Evolutionary conservation across 2,329 filamentous ascomycete genomes (phyloP).

Genomic region (Botrytis fragariae): DNA sequence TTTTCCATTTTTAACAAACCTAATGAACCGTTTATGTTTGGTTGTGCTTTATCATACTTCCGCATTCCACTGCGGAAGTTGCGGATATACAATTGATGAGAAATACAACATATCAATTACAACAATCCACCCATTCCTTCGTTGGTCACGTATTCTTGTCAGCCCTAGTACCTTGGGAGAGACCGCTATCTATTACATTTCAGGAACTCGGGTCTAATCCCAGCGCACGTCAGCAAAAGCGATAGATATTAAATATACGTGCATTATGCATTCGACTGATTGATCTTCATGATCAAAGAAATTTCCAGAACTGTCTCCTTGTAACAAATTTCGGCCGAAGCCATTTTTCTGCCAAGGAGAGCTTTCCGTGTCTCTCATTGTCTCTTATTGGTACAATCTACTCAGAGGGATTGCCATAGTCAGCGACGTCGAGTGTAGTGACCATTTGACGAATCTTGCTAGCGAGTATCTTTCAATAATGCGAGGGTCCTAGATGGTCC

Average conservation of each 20-base stretch:
- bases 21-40: background rate
- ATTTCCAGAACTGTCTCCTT: background rate
- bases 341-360: background rate
- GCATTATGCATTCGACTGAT: background rate
- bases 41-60: constrained; percentile 11
- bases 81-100: background rate
- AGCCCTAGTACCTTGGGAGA: background rate
- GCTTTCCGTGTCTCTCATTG: background rate
- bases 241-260: background rate
- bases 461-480: background rate
- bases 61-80: background rate
- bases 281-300: background rate
- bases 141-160: background rate
- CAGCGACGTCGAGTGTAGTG: background rate
- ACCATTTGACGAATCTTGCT: background rate
- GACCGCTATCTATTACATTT: background rate
- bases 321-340: background rate
- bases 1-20: background rate
- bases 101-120: background rate
- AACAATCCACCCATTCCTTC: background rate
- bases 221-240: background rate
- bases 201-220: background rate
- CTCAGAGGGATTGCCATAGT: background rate
- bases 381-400: background rate
- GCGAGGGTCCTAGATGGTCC: background rate